Evolutionary conservation across 2,329 filamentous ascomycete species (phyloP), one percentile per base, ranked within the genome.

Genomic region (Pseudogymnoascus destructans): DNA sequence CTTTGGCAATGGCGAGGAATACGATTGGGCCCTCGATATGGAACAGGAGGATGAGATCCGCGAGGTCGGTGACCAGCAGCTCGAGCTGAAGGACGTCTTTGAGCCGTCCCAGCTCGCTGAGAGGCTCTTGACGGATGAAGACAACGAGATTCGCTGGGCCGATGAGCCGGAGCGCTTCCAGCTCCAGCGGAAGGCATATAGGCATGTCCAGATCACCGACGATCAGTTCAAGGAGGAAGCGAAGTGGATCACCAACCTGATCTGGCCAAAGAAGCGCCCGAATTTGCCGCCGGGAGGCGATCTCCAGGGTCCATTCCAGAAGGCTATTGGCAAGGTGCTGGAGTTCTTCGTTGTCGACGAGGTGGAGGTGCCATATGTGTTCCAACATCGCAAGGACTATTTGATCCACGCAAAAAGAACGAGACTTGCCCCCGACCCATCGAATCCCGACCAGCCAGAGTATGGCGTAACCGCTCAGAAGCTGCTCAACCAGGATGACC

Each of bases 351-450:
- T 95, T 56, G 83, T 92, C 3, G 91, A 97, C 63, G 89, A 95
- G 64, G 89, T 92, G 65, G 93, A 98, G 71, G 90, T 96, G 1
- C 92, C 93, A 0, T 98, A 95, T 70, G 93, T 98, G 65, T 96
- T 96, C 71, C 92, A 96, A 70, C 93, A 98, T 68, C 89, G 93
- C 61, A 95, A 96, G 72, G 93, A 98, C 70, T 98, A 97, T 68
- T 79, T 98, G 42, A 95, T 98, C 59, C 89, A 97, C 67, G 87
- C 87, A 21, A 85, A 85, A 63, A 90, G 88, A 68, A 78, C 80
- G 5, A 73, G 77, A 58, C 78, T 83, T 68, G 72, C 77, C 25
- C 70, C 67, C 21, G 75, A 81, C 62, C 77, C 79, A 13, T 78
- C 84, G 59, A 85, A 92, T 63, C 79, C 80, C 7, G 84, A 89